A percentile compares a stretch with the other conserved stretches of the same genome.
Evolutionary conservation across 2,329 filamentous ascomycete genomes (phyloP).

Genomic region (Elsinoe batatas): DNA sequence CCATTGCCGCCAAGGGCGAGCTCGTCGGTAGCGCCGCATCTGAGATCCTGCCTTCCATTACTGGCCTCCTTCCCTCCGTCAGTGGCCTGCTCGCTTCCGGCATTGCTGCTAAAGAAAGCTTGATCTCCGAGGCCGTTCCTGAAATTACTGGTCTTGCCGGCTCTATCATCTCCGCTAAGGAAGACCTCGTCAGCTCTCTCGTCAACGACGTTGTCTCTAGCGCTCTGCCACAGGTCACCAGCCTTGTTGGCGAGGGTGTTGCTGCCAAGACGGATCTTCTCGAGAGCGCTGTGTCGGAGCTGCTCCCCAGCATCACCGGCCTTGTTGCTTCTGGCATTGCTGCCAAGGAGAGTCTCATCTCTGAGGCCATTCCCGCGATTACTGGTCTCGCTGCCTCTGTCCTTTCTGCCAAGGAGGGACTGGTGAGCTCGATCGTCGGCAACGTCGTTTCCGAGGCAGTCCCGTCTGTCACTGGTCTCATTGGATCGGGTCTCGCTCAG

Average conservation of each 20-base stretch:
- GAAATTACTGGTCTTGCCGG: conserved; percentile 3
- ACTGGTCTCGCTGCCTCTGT: conserved; percentile 1
- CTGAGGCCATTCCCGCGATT: not conserved
- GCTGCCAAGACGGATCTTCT: not conserved
- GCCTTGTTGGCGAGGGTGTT: not conserved
- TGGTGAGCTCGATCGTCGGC: not conserved
- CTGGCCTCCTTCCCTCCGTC: not conserved
- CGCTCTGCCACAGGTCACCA: not conserved
- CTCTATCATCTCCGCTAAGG: not conserved
- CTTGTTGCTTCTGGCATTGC: conserved; percentile 1
- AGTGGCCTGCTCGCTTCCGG: not conserved
- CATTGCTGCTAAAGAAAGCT: not conserved
- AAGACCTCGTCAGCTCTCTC: not conserved
- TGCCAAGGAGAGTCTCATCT: not conserved
- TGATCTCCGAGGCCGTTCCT: not conserved
- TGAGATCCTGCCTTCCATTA: not conserved
- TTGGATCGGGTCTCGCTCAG: not conserved
- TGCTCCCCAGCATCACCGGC: not conserved
- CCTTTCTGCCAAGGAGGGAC: not conserved
- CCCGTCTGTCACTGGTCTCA: not conserved
- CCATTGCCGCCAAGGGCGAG: not conserved
- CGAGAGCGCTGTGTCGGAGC: not conserved
- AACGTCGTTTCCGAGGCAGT: not conserved
- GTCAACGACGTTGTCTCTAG: not conserved
- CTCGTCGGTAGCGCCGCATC: not conserved